Evolutionary conservation across 148 eudicot genomes (phyloP).

Genomic region (Drosera capensis): DNA sequence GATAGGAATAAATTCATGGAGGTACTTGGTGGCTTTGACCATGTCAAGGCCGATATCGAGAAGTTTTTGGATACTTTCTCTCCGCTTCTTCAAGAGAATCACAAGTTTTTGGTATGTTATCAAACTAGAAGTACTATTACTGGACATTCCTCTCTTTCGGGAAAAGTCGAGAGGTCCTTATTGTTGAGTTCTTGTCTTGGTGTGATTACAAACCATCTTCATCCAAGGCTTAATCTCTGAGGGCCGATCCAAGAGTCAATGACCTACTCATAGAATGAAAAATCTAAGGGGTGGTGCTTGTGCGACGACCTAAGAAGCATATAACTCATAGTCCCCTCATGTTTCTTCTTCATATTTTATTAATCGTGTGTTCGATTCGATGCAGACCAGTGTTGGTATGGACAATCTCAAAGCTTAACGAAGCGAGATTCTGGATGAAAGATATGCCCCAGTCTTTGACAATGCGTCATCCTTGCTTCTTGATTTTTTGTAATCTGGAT

Average conservation of each 20-base stretch:
- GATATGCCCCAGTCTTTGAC: no score
- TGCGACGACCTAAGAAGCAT: no score
- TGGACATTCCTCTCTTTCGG: neutral
- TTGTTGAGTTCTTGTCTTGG: neutral
- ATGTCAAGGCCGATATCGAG: conserved; percentile 38
- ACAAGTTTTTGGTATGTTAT: conserved; percentile 45
- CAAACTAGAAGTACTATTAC: neutral
- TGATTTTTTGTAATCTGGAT: no score
- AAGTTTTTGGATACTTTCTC: conserved; percentile 39
- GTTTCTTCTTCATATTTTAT: neutral
- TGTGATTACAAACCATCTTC: no score
- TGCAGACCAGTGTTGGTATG: conserved; percentile 56
- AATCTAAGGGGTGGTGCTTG: no score
- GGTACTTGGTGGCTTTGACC: conserved; percentile 36
- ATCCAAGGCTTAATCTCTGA: neutral
- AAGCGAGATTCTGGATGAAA: no score
- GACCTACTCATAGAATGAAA: no score
- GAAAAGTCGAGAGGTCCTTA: neutral
- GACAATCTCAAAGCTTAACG: conserved; percentile 42
- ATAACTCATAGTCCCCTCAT: neutral
- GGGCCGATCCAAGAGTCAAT: no score
- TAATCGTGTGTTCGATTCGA: neutral
- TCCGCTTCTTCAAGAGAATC: conserved; percentile 53
- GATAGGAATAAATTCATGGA: conserved; percentile 62
- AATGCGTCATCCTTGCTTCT: no score